phyloP scores from a whole-genome alignment of 2,329 filamentous ascomycete species.

The Penicillium verrucosum region DNA sequence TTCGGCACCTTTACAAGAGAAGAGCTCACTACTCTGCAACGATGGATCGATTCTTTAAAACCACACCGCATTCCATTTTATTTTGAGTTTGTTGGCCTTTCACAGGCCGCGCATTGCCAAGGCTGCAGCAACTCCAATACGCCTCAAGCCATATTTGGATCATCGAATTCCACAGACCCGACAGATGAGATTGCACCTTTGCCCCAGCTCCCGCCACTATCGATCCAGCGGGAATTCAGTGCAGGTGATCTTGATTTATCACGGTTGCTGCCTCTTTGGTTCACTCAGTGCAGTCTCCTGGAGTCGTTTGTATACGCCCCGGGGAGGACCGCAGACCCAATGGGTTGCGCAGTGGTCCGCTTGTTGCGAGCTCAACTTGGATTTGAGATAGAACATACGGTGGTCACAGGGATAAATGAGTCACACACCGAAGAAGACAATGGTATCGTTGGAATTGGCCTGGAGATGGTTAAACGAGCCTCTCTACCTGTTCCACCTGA shows the following conservation, averaged over 20 bases:
- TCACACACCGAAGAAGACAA: not conserved
- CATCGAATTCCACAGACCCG: not conserved
- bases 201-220: not conserved
- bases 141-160: no score
- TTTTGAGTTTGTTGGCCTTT: no score
- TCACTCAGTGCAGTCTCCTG: not conserved
- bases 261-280: not conserved
- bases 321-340: not conserved
- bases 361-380: not conserved
- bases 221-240: not conserved
- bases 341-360: not conserved
- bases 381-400: not conserved
- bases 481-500: not conserved
- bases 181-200: not conserved
- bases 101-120: no score
- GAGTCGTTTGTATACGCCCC: not conserved
- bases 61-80: no score
- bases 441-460: not conserved
- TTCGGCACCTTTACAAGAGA: no score
- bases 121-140: no score
- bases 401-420: not conserved
- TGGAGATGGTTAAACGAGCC: not conserved
- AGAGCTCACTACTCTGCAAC: no score
- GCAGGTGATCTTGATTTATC: not conserved
- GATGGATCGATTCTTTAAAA: no score